Evolutionary conservation across 2,329 filamentous ascomycete genomes (phyloP), one percentile per base, ranked within the genome.

Genomic region (Aspergillus flavus): DNA sequence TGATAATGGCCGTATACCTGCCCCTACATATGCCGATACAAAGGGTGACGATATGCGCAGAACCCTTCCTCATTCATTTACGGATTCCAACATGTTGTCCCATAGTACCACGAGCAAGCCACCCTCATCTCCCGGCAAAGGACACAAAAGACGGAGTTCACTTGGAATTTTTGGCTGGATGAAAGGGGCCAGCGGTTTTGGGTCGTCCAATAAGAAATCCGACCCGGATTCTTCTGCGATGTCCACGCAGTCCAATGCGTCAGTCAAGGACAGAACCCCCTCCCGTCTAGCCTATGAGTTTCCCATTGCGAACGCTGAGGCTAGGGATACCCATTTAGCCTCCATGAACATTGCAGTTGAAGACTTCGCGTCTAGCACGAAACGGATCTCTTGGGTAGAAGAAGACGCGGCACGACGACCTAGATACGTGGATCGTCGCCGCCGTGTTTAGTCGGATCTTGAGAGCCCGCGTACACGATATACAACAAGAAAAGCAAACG

Each of bases 131-230:
- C 69, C 74, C 45, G 70, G 69, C 57, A 68, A 66, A 26, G 76
- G 77, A 11, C 73, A 76, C 60, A 77, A 78, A 61, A 72, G 77
- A 26, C 77, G 75, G 50, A 75, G 75, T 61, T 79, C 78, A 2
- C 65, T 77, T 6, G 71, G 75, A 1, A 71, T 80, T 30, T 73
- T 79, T 45, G 72, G 75, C n/a, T 80, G 78, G 78, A 76, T 80
- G 69, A 80, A 79, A 64, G 69, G 73, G 2, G 67, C 70, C 41
- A 66, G 68, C 46, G 68, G 69, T 1, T 70, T 73, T 45, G 70
- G 69, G 21, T 70, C 68, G 10, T 64, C 59, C 14, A 58, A 53
- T 54, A 72, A 68, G 55, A 70, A 67, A 52, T 61, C 69, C 3
- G 68, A 67, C 12, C 53, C 59, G 14, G 68, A 60, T 48, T 65